Base-by-base conservation (phyloP, 139 green algal genomes). In the Coelastrella sp. region DNA sequence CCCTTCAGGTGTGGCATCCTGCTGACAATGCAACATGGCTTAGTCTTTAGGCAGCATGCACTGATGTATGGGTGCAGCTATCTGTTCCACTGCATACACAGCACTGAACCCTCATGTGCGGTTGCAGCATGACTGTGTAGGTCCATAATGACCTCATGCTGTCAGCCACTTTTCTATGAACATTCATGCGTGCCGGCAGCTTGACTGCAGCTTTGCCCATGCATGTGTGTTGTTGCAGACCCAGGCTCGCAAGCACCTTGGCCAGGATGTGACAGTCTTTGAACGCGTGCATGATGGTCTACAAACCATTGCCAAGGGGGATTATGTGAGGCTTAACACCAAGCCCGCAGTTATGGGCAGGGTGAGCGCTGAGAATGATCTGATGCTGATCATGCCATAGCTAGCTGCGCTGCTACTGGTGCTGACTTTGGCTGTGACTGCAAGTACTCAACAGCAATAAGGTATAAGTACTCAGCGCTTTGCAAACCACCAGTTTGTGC, bases 211-310 rank as follows among this genome's bases (percentile, higher is more conserved):
- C 78, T 66, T 58, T 84, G 35, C 78, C 63, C 49, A 49, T 84
- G 78, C 78, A 27, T 59, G 22, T 60, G 35, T 27, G 9, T 61
- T 3, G n/a, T 12, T 86, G 84, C 93, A 97, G 95, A 91, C 92
- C 0, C 12, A 49, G 85, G 78, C 88, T 61, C 84, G 85, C 20
- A 61, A 82, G 65, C 73, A 92, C 49, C 90, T 93, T 61, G 89
- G 84, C 5, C 92, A 96, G 90, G 75, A 86, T n/a, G 79, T 94
- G 10, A 97, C 95, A 8, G 87, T 93, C 11, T 98, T 97, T 90
- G 87, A 91, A 72, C 92, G 87, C 49, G 89, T 98, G 4, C 72
- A 68, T 7, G 93, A 96, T 78, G 93, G 93, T 56, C 35, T 66
- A 7, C 87, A 85, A 24, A 89, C 85, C 0, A 72, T 97, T 10